These are phyloP conservation scores for Cladophialophora carrionii DNA, from an alignment of 2,329 filamentous ascomycete genomes.

Conservation along the genomic window DNA sequence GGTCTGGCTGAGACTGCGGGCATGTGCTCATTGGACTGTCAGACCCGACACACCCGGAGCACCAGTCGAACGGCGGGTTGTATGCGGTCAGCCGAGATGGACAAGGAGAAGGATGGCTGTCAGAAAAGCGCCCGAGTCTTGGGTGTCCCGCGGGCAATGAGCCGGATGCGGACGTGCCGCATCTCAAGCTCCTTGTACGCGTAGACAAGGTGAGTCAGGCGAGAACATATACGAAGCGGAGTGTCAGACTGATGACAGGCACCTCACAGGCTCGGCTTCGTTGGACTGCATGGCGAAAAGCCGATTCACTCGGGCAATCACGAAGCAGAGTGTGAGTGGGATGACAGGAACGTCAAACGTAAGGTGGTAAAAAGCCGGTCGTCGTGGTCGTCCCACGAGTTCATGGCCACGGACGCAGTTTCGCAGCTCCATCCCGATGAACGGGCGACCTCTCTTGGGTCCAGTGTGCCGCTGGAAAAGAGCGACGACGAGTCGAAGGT, in stretches of 20 bases:
- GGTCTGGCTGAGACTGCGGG: not conserved
- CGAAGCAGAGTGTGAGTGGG: constrained; percentile 6
- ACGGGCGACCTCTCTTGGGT: constrained; percentile 5
- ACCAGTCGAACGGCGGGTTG: constrained; percentile 9
- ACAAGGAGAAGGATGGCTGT: constrained; percentile 7
- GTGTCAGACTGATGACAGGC: constrained; percentile 18
- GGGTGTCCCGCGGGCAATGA: not conserved
- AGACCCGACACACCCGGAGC: constrained; percentile 13
- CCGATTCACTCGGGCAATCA: constrained; percentile 5
- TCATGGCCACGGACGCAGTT: not conserved
- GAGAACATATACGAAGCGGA: constrained; percentile 13
- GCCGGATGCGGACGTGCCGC: constrained; percentile 5
- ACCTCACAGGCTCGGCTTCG: not conserved
- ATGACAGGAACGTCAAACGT: constrained; percentile 15
- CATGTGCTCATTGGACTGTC: constrained; percentile 11
- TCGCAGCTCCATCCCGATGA: not conserved
- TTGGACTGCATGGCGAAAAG: not conserved
- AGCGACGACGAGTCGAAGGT: not conserved
- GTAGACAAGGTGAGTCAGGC: constrained; percentile 23
- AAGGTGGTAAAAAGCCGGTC: constrained; percentile 2
- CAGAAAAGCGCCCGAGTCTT: constrained; percentile 6
- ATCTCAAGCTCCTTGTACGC: constrained; percentile 5
- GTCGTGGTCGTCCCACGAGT: constrained; percentile 7
- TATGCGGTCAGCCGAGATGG: constrained; percentile 20
- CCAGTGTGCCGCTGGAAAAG: constrained; percentile 10